A percentile compares a stretch with the other conserved stretches of the same genome.
These are phyloP conservation scores for Clavispora asparagi DNA, from an alignment of 805 yeast species.

Conservation along the genomic window DNA sequence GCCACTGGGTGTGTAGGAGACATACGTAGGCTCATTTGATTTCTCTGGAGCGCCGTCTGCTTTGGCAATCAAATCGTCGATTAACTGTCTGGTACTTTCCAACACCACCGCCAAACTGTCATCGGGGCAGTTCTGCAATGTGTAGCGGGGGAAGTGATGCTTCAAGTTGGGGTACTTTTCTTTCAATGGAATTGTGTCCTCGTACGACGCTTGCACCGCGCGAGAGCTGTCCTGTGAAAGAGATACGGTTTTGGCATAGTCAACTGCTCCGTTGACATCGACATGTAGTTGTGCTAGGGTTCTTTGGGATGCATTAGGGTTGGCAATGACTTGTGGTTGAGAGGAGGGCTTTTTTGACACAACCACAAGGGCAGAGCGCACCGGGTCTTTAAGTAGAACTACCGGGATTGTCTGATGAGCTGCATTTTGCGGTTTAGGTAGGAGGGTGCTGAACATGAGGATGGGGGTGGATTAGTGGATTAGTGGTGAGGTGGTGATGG, in stretches of 20 bases:
- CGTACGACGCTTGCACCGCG: constrained; percentile 41
- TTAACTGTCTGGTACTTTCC: constrained; percentile 50
- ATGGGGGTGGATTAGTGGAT: not conserved
- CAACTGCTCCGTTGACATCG: constrained; percentile 21
- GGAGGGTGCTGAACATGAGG: constrained; percentile 31
- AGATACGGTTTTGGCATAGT: not conserved
- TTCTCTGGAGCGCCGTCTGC: constrained; percentile 32
- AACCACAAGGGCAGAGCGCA: not conserved
- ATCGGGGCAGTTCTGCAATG: constrained; percentile 37
- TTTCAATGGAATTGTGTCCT: constrained; percentile 59
- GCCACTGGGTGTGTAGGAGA: not conserved
- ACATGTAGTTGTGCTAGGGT: constrained; percentile 19
- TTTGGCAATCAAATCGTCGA: constrained; percentile 46
- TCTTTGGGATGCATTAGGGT: not conserved
- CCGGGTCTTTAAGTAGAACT: constrained; percentile 5
- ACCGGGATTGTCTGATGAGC: constrained; percentile 12
- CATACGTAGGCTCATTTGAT: constrained; percentile 16
- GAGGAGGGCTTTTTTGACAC: not conserved
- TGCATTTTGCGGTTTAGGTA: constrained; percentile 30
- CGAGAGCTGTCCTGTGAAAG: not conserved
- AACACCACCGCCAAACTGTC: constrained; percentile 44
- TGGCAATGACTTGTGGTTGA: not conserved
- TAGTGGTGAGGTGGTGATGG: not conserved
- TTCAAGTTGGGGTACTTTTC: constrained; percentile 30
- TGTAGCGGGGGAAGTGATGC: constrained; percentile 34